Base-by-base conservation (phyloP, 352 stramenopile species). In the Pseudoperonospora humuli region DNA sequence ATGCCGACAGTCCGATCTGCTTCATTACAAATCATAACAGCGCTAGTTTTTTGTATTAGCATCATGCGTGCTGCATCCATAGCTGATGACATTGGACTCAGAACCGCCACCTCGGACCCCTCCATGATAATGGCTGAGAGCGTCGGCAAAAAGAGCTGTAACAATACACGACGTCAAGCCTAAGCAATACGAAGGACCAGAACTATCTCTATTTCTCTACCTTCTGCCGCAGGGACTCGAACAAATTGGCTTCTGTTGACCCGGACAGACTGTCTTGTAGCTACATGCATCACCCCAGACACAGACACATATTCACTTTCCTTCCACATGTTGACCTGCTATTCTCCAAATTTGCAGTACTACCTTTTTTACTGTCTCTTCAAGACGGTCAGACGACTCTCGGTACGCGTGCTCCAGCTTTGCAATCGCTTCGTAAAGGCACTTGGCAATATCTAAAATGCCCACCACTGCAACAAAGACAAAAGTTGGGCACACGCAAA, bases 381-480 rank as follows among this genome's bases (percentile, higher is more conserved):
- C 70, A 24, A 93, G 54, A 8, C 67, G 69, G 23, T 83, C 68
- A 0, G 76, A 85, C 9, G 81, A 85, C n/a, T 65, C 62, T 25
- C 82, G 75, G 38, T 91, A 92, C 5, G 77, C 76, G 38, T 86
- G 84, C 54, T 98, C 95, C 21, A 99, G 87, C 55, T 97, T 97
- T 24, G 73, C 75, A 38, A 98, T 98, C 1, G 94, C 94, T 70
- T 98, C 95, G 60, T 98, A 98, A 25, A 99, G 56, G 60, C 96
- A 99, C 65, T 98, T 98, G 10, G 94, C 93, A 57, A 99, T 98
- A 64, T 98, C 95, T 36, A 99, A 58, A 56, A 98, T 84, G 2
- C 96, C 96, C 17, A 97, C 89, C 14, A 98, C 91, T 75, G 52
- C 49, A 26, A 27, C 40, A 47, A 20, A 3, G 1, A 13, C 21